Conservation (phyloP, 345 rosid genomes). For the Populus alba region DNA sequence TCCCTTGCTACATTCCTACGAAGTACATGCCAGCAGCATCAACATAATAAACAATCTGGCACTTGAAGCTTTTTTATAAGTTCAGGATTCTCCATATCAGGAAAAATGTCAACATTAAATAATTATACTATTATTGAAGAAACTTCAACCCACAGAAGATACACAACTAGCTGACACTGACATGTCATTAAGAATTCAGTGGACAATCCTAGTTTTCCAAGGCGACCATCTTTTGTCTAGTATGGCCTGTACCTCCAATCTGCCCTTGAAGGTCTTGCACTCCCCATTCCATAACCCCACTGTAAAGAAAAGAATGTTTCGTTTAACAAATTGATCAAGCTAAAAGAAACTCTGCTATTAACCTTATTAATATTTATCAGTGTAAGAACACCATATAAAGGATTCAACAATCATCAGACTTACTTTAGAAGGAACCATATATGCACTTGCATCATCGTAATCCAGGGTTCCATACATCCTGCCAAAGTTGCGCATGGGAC, state of each 20-base stretch:
- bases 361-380: background rate
- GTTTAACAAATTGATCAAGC: background rate
- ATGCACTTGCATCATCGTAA: conserved; percentile 61
- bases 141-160: background rate
- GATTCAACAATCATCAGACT: background rate
- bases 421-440: background rate
- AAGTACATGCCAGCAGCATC: background rate
- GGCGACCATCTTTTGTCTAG: conserved; percentile 13
- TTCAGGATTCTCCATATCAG: background rate
- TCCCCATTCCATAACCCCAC: conserved; percentile 73
- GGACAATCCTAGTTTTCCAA: conserved; percentile 6
- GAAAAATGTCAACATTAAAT: background rate
- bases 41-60: background rate
- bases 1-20: background rate
- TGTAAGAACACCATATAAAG: background rate
- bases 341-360: background rate
- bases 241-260: conserved; percentile 96
- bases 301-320: conserved; percentile 24
- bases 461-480: conserved; percentile 79
- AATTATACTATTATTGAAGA: background rate
- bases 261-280: conserved; percentile 68
- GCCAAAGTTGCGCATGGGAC: conserved; percentile 73
- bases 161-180: background rate
- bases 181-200: background rate
- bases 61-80: background rate